Conservation (phyloP, 1,284 basidiomycete genomes). For the Coniophora puteana region DNA sequence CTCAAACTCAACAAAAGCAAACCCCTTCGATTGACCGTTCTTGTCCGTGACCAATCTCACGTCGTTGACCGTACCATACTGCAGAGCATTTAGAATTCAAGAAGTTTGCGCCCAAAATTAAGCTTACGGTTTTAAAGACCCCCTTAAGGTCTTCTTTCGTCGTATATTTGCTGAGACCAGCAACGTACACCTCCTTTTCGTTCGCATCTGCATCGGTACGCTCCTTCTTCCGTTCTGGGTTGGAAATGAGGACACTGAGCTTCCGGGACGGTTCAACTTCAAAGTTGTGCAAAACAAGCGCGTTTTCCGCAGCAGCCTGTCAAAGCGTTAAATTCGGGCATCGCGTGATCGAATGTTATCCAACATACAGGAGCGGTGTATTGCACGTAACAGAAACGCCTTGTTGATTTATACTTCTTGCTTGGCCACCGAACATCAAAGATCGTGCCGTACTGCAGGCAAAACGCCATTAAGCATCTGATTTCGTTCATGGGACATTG, state of each 20-base stretch:
- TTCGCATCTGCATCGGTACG: slow-evolving; percentile 83
- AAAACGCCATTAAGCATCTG: slow-evolving; percentile 9
- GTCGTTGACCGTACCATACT: slow-evolving; percentile 83
- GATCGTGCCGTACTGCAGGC: slow-evolving; percentile 75
- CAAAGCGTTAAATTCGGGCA: background rate
- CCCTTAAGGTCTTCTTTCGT: slow-evolving; percentile 72
- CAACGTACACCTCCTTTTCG: slow-evolving; percentile 82
- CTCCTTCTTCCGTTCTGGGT: slow-evolving; percentile 86
- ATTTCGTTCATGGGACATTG: background rate
- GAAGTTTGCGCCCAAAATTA: background rate
- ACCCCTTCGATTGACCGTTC: slow-evolving; percentile 75
- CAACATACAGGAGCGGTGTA: slow-evolving; percentile 75
- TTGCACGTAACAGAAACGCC: slow-evolving; percentile 95
- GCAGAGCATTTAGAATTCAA: slow-evolving; percentile 9
- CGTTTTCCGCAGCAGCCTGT: slow-evolving; percentile 71
- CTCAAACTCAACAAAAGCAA: slow-evolving; percentile 92
- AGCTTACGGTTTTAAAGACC: slow-evolving; percentile 68
- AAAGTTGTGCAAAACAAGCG: slow-evolving; percentile 73
- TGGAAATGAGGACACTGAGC: slow-evolving; percentile 85
- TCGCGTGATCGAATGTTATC: background rate
- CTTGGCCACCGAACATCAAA: slow-evolving; percentile 98
- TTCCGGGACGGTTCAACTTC: slow-evolving; percentile 67
- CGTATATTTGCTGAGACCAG: slow-evolving; percentile 75
- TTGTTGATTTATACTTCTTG: slow-evolving; percentile 87
- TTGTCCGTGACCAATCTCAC: slow-evolving; percentile 77